Base-by-base conservation (phyloP, 2,329 filamentous ascomycete species). In the Arthrinium puccinioides region DNA sequence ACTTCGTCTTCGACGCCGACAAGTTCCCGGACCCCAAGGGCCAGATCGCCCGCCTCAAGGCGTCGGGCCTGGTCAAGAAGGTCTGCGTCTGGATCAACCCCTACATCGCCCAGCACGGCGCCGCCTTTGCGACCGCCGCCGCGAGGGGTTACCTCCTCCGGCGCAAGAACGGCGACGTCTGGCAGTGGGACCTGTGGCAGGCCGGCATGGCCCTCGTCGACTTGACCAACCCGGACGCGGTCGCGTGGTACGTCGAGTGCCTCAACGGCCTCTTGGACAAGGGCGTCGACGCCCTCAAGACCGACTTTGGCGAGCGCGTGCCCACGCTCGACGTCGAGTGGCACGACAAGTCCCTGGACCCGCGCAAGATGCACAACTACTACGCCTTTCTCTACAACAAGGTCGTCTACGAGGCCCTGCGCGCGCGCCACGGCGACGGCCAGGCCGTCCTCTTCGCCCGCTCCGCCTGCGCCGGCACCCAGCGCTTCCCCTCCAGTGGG, bases 161-260 rank as follows among this genome's bases (percentile, higher is more conserved):
- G 63, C 74, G 80, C 20, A 76, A 71, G 45, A 76, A 85, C 49
- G 81, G 79, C 10, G 77, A 82, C 43, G 62, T 86, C 16, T 87
- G 78, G 76, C 82, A 87, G 57, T 85, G 81, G 79, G 82, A 87
- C 49, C 60, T 83, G 28, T 87, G 83, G 83, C 82, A 87, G 54
- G 80, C 81, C 2, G 83, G 83, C 24, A 87, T 87, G 82, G 82
- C 74, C 4, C 63, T 87, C 2, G 67, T 87, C 11, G 82, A 87
- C 51, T 82, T 87, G 52, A 87, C 83, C 6, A 87, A 86, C 57
- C 82, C 81, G 0, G 74, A 67, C 1, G 82, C 83, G 2, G 70
- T 70, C 39, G 58, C 66, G 19, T 87, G 83, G 83, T 87, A 79
- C 50, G 64, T 66, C 14, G 57, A 56, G 4, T 80, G 82, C 44